A percentile compares a stretch with the other conserved stretches of the same genome.
phyloP scores from a whole-genome alignment of 768 basidiomycete species.

The Chiua virens region DNA sequence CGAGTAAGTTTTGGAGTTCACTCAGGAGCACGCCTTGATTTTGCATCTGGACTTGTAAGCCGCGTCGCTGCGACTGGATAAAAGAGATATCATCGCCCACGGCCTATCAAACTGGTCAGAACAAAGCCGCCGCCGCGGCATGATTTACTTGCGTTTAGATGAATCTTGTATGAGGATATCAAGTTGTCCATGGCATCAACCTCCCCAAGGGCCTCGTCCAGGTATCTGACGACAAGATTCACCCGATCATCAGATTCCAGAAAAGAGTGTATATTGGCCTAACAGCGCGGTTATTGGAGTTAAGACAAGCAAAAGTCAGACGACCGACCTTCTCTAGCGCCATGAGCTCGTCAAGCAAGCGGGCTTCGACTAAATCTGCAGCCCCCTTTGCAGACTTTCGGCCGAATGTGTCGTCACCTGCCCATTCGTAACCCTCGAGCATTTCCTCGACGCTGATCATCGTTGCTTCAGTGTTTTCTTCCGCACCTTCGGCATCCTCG shows the following conservation, averaged over 20 bases:
- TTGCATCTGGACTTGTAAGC: constrained; percentile 95
- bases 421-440: constrained; percentile 98
- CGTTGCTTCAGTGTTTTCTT: constrained; percentile 77
- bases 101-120: constrained; percentile 51
- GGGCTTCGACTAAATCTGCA: constrained; percentile 89
- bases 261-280: constrained; percentile 97
- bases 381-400: constrained; percentile 66
- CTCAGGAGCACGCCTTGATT: constrained; percentile 84
- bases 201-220: constrained; percentile 88
- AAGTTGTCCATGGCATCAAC: constrained; percentile 88
- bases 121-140: background rate
- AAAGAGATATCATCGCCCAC: constrained; percentile 93
- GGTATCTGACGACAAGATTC: constrained; percentile 75
- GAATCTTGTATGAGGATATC: constrained; percentile 93
- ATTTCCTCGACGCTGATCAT: constrained; percentile 96
- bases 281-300: background rate
- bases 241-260: constrained; percentile 95
- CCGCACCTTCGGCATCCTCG: constrained; percentile 56
- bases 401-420: constrained; percentile 72
- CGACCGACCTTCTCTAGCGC: constrained; percentile 84
- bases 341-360: constrained; percentile 84
- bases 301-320: background rate
- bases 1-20: constrained; percentile 88
- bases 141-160: constrained; percentile 73
- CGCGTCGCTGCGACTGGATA: constrained; percentile 96